A percentile compares a stretch with the other conserved stretches of the same genome.
These are phyloP conservation scores for Neopestalotiopsis clavispora DNA, from an alignment of 2,329 filamentous ascomycete species.

Conservation along the genomic window DNA sequence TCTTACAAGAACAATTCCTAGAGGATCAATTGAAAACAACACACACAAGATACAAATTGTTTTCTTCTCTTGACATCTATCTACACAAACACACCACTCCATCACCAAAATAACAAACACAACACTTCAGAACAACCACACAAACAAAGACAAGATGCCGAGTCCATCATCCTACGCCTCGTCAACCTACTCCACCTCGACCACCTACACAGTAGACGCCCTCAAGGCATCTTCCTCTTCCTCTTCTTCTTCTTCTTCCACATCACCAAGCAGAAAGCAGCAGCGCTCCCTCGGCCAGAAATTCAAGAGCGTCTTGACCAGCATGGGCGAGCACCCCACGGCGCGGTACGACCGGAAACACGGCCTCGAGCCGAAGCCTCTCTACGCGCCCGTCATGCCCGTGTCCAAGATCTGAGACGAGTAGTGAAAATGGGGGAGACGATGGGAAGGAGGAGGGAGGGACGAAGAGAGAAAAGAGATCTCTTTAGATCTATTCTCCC, in stretches of 20 bases:
- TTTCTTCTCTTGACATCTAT: no score
- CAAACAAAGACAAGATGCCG: neutral
- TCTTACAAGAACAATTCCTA: neutral
- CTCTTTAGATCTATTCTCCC: no score
- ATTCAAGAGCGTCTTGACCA: constrained; percentile 8
- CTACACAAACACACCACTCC: neutral
- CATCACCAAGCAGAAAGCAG: neutral
- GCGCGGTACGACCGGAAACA: constrained; percentile 14
- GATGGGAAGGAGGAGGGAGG: no score
- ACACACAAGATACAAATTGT: no score
- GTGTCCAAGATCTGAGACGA: constrained; percentile 1
- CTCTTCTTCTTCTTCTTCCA: neutral
- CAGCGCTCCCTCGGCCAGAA: constrained; percentile 12
- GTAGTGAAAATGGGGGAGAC: no score
- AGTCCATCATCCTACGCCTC: constrained; percentile 10
- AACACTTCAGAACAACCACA: neutral
- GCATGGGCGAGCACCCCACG: constrained; percentile 16
- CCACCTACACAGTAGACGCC: constrained; percentile 11
- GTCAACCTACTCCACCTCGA: constrained; percentile 14
- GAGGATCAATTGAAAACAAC: no score
- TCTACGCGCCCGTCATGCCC: neutral
- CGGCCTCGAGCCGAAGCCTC: constrained; percentile 3
- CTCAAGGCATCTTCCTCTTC: neutral
- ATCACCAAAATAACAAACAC: neutral
- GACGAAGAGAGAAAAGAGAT: no score